Base-by-base conservation (phyloP, 805 yeast genomes). In the Ogataea parapolymorpha region DNA sequence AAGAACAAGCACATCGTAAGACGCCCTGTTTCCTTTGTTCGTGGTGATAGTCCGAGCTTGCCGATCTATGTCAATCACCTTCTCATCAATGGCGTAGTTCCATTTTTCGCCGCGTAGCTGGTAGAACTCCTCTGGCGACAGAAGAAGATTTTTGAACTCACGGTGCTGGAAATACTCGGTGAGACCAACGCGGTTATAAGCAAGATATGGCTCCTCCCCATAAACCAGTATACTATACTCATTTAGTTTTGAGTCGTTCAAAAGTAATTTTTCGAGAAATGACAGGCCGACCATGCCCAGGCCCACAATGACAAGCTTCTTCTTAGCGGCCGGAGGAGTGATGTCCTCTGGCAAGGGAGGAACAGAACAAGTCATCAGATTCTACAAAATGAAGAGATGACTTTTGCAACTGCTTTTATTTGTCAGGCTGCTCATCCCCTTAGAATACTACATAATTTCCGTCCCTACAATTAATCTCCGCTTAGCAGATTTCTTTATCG, bases 261-360 rank as follows among this genome's bases (percentile, higher is more conserved):
- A 48, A 17, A 64, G 51, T 54, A 64, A 49, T 39, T 63, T 64
- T 42, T 63, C 67, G 13, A 64, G 41, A 32, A 63, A 62, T 4
- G 67, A 58, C 11, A 62, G 43, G 16, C 66, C 66, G 22, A 62
- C 66, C 69, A 64, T 64, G 13, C 69, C 69, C 6, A 64, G 51
- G 14, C 69, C 68, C 23, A 59, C 58, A n/a, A 64, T 53, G 6
- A 63, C 59, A 16, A 64, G 42, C n/a, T 47, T 50, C 43, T 55
- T 49, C 32, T 44, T 45, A 10, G 10, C 13, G 15, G 10, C 17
- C 2, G 39, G 29, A 10, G 43, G 40, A 11, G 11, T 28, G 5
- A 39, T 20, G 11, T 27, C 37, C 26, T 42, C 46, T 3, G 61
- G 61, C 2, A 48, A 25, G 2, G 58, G 59, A 20, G 59, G 59